Conservation (phyloP, 495 filamentous ascomycete genomes). For the Rhizodiscina lignyota region DNA sequence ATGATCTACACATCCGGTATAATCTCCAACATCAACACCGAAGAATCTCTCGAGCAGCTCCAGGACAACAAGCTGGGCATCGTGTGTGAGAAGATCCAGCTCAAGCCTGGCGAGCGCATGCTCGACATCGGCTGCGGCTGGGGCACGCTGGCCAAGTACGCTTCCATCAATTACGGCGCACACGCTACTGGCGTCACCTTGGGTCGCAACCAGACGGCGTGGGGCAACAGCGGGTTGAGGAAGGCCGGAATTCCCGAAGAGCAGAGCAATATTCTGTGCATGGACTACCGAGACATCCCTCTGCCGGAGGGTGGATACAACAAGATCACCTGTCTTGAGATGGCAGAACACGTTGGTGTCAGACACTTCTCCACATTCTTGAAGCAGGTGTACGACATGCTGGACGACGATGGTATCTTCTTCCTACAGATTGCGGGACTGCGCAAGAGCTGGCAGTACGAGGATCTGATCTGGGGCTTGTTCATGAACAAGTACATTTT, state of each 20-base stretch:
- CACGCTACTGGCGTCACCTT: constrained; percentile 66
- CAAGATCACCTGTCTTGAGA: constrained; percentile 80
- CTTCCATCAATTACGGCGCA: constrained; percentile 62
- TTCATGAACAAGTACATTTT: constrained; percentile 93
- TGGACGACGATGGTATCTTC: constrained; percentile 71
- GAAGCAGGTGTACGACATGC: constrained; percentile 65
- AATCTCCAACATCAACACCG: constrained; percentile 55
- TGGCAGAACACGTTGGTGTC: constrained; percentile 82
- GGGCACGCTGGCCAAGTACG: constrained; percentile 71
- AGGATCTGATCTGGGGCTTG: constrained; percentile 74
- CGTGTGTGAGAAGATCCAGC: constrained; percentile 71
- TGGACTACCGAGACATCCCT: constrained; percentile 73
- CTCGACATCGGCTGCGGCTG: constrained; percentile 80
- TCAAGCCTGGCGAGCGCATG: constrained; percentile 52
- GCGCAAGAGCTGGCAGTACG: constrained; percentile 72
- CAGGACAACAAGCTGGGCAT: constrained; percentile 80
- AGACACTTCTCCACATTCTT: constrained; percentile 52
- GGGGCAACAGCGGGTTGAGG: constrained; percentile 61
- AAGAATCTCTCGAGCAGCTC: constrained; percentile 68
- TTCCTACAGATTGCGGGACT: constrained; percentile 75
- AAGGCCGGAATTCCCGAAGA: constrained; percentile 49
- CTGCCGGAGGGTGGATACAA: constrained; percentile 51
- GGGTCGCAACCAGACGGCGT: constrained; percentile 69
- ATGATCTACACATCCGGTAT: constrained; percentile 85
- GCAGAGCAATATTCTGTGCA: constrained; percentile 62